A percentile compares a stretch with the other conserved stretches of the same genome.
phyloP scores from a whole-genome alignment of 768 basidiomycete genomes.

The Cystofilobasidium bisporidii region DNA sequence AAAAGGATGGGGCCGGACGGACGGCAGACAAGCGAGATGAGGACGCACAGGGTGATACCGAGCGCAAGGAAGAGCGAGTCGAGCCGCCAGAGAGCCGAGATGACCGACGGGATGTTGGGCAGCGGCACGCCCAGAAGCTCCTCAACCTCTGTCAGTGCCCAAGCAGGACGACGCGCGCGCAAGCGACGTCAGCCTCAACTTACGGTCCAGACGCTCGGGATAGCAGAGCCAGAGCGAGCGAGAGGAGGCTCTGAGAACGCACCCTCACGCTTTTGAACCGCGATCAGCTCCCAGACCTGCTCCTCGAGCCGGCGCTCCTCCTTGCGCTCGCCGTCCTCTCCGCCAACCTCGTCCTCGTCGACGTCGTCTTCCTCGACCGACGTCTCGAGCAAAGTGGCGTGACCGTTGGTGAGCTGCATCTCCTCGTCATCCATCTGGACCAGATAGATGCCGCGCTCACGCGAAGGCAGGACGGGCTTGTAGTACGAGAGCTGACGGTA shows the following conservation, averaged over 20 bases:
- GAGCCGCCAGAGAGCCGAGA: constrained; percentile 27
- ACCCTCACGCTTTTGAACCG: constrained; percentile 23
- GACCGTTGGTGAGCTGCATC: background rate
- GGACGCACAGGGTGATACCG: constrained; percentile 25
- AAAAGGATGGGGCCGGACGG: no score
- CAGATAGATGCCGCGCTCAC: background rate
- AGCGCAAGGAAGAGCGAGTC: constrained; percentile 25
- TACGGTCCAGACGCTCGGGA: no score
- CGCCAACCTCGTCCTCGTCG: background rate
- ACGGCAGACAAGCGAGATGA: no score
- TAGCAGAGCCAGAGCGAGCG: background rate
- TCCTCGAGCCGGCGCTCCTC: constrained; percentile 9
- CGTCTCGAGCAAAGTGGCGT: background rate
- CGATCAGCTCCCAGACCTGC: constrained; percentile 20
- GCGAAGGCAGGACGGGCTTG: background rate
- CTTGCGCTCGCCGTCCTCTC: background rate
- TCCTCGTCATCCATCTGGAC: background rate
- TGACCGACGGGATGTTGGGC: constrained; percentile 26
- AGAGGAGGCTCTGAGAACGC: background rate
- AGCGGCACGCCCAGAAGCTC: constrained; percentile 26
- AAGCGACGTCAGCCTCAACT: no score
- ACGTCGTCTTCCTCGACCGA: background rate
- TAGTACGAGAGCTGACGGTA: background rate
- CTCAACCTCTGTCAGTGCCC: constrained; percentile 20
- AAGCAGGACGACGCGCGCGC: no score